Percentiles rank a stretch among this genome's conserved stretches.
These are phyloP conservation scores for Populus euphratica DNA, from an alignment of 345 rosid species.

Conservation along the genomic window DNA sequence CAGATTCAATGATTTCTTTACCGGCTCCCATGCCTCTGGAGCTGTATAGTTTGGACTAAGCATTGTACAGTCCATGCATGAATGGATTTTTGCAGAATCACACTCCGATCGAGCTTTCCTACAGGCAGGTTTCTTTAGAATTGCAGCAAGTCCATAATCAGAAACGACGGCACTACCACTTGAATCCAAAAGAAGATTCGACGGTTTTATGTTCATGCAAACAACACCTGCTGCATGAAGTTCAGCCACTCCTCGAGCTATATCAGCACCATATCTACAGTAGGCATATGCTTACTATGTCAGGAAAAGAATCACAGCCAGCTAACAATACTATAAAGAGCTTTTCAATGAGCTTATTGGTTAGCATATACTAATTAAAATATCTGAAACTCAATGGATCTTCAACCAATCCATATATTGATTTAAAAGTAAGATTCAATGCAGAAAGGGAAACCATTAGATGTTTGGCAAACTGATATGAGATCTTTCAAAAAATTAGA, in stretches of 20 bases:
- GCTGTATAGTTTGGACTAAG: slow-evolving; percentile 89
- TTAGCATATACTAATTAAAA: neutral
- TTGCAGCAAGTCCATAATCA: slow-evolving; percentile 85
- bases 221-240: slow-evolving; percentile 97
- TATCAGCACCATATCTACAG: slow-evolving; percentile 86
- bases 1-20: slow-evolving; percentile 71
- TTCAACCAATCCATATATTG: neutral
- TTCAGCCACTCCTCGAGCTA: slow-evolving; percentile 92
- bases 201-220: slow-evolving; percentile 94
- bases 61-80: slow-evolving; percentile 81
- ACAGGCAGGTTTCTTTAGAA: slow-evolving; percentile 83
- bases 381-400: neutral
- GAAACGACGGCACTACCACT: slow-evolving; percentile 87
- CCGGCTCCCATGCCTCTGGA: slow-evolving; percentile 99
- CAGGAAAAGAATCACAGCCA: neutral
- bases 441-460: neutral
- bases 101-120: slow-evolving; percentile 69
- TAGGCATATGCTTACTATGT: slow-evolving; percentile 12
- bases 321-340: neutral
- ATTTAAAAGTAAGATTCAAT: neutral
- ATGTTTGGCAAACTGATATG: neutral
- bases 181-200: slow-evolving; percentile 84
- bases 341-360: neutral
- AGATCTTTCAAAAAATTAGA: neutral
- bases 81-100: slow-evolving; percentile 45